These are phyloP conservation scores for Dictyostelium purpureum DNA, from an alignment of 78 protist genomes.

Conservation along the genomic window DNA sequence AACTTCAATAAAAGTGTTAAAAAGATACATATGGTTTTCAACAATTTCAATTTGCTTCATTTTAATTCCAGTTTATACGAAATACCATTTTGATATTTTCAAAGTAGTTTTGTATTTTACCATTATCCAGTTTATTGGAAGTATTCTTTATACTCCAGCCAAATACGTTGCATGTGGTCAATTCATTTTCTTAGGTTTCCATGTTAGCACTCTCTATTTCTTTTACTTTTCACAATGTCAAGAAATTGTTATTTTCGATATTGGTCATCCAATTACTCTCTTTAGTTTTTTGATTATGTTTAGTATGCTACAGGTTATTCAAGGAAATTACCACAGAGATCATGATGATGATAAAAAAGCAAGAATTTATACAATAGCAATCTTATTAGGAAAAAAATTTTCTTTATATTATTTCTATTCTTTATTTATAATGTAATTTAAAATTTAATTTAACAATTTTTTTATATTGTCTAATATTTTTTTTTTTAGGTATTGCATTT, in stretches of 20 bases:
- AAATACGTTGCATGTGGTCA: background rate
- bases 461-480: background rate
- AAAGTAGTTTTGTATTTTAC: background rate
- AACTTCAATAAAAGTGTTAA: background rate
- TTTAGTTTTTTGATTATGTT: background rate
- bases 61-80: background rate
- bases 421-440: background rate
- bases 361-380: background rate
- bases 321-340: background rate
- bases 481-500: background rate
- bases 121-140: background rate
- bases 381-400: background rate
- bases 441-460: background rate
- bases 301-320: background rate
- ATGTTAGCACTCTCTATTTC: background rate
- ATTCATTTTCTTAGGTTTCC: background rate
- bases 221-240: background rate
- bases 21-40: background rate
- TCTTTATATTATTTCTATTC: background rate
- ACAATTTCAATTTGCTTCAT: background rate
- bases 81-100: background rate
- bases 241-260: background rate
- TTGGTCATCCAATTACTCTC: background rate
- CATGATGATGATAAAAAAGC: constrained; percentile 12
- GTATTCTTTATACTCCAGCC: background rate